phyloP scores from a whole-genome alignment of 2,329 filamentous ascomycete genomes.

The Sphaerulina populicola region DNA sequence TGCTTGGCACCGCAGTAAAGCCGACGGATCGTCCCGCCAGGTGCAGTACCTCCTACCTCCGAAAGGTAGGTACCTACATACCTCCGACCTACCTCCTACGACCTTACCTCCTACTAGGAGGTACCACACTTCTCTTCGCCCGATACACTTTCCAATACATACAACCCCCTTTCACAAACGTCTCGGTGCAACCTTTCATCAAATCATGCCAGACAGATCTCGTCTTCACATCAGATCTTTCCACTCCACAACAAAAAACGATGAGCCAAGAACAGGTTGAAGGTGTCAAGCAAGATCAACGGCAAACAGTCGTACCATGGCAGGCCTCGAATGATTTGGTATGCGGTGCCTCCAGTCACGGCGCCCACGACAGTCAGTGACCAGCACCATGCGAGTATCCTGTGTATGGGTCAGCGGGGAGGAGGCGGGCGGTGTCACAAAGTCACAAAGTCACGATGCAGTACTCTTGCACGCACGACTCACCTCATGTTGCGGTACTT shows the following conservation, averaged over 20 bases:
- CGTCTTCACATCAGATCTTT: constrained; percentile 8
- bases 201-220: not conserved
- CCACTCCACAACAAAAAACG: constrained; percentile 34
- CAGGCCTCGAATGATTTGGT: constrained; percentile 32
- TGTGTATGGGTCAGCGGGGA: not conserved
- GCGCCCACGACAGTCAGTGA: constrained; percentile 31
- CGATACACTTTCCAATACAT: no score
- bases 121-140: no score
- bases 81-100: no score
- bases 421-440: no score
- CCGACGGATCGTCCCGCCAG: no score
- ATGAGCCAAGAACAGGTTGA: constrained; percentile 37
- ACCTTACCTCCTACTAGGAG: no score
- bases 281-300: constrained; percentile 34
- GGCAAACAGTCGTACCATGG: constrained; percentile 38
- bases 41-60: no score
- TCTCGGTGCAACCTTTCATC: not conserved
- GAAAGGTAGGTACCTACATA: no score
- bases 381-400: constrained; percentile 35
- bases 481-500: constrained; percentile 40
- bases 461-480: not conserved
- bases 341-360: constrained; percentile 33
- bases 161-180: no score
- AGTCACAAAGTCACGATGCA: not conserved
- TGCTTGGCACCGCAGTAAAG: no score